Conservation (phyloP, 177 flowering plant genomes). For the Vitis hybrid region DNA sequence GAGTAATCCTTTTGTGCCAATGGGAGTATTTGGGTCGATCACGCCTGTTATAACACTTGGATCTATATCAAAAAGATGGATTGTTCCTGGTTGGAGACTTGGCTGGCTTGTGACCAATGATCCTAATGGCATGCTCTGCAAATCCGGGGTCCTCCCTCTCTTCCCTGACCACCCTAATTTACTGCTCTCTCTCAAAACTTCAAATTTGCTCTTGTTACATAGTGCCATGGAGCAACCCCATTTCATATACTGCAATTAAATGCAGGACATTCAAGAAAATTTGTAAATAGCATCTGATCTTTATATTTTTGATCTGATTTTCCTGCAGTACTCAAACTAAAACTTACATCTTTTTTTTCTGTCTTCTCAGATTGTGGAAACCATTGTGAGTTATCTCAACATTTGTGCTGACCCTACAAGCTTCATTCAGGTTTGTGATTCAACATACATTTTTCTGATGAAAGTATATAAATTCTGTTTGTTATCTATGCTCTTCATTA, state of each 20-base stretch:
- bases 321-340: too few species aligned
- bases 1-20: constrained; percentile 41
- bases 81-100: constrained; percentile 60
- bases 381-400: constrained; percentile 21
- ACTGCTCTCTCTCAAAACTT: background rate
- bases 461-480: too few species aligned
- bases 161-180: background rate
- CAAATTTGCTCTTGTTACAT: too few species aligned
- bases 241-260: too few species aligned
- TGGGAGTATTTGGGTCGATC: constrained; percentile 47
- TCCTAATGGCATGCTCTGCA: constrained; percentile 36
- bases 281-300: too few species aligned
- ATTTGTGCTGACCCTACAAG: constrained; percentile 27
- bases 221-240: too few species aligned
- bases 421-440: constrained; percentile 32
- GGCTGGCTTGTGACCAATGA: constrained; percentile 54
- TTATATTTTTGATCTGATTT: too few species aligned
- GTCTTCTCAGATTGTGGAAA: constrained; percentile 23
- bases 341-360: background rate
- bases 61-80: constrained; percentile 55
- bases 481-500: too few species aligned
- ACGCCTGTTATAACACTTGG: constrained; percentile 53
- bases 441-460: too few species aligned
- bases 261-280: too few species aligned
- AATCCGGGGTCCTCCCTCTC: constrained; percentile 29